phyloP scores from a whole-genome alignment of 257 asterid species.

The Nicotiana undulata region DNA sequence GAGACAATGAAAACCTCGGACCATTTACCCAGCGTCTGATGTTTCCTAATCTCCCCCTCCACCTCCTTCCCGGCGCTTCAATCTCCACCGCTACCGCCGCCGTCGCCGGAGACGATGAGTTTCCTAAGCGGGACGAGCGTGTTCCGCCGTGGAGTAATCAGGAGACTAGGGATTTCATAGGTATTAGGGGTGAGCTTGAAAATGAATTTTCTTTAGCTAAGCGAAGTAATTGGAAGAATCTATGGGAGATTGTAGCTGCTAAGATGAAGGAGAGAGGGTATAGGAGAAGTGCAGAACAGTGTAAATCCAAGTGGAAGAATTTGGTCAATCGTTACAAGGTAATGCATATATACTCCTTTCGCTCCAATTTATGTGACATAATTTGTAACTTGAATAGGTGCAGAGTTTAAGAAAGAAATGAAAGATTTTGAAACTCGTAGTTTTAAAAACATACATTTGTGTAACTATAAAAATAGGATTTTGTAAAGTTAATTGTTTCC shows the following conservation, averaged over 20 bases:
- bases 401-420: too few species aligned
- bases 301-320: constrained; percentile 68
- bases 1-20: constrained; percentile 9
- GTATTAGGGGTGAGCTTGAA: constrained; percentile 51
- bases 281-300: constrained; percentile 54
- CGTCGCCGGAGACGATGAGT: constrained; percentile 27
- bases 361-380: too few species aligned
- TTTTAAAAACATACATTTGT: neutral
- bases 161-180: constrained; percentile 67
- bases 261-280: constrained; percentile 58
- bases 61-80: constrained; percentile 11
- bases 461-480: too few species aligned
- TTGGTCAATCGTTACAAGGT: constrained; percentile 59
- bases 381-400: too few species aligned
- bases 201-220: constrained; percentile 23
- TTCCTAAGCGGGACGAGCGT: constrained; percentile 59
- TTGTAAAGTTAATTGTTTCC: too few species aligned
- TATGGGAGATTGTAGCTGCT: constrained; percentile 56
- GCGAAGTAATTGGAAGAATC: constrained; percentile 18
- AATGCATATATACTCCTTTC: neutral
- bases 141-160: constrained; percentile 59
- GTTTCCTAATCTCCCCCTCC: constrained; percentile 18
- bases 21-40: constrained; percentile 8
- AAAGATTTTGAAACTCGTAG: neutral
- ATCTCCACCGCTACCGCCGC: constrained; percentile 1